phyloP scores from a whole-genome alignment of 148 eudicot genomes.

The Selenicereus undatus region DNA sequence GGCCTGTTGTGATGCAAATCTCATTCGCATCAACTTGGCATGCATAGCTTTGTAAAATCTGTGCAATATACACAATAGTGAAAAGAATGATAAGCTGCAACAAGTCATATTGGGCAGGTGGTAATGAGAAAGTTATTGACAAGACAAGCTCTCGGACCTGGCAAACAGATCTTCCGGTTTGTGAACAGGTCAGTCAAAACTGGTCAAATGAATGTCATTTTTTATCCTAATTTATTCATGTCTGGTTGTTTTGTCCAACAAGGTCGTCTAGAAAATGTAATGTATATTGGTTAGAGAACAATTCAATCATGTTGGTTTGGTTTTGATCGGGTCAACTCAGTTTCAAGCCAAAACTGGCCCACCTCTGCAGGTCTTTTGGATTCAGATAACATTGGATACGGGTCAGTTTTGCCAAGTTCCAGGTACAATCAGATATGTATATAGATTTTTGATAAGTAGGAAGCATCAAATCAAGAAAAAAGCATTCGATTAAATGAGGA shows the following conservation, averaged over 20 bases:
- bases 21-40: slow-evolving; percentile 65
- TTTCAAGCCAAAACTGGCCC: too few species aligned
- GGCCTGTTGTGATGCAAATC: slow-evolving; percentile 63
- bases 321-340: too few species aligned
- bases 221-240: neutral
- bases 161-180: neutral
- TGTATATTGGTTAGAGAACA: neutral
- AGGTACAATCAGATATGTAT: too few species aligned
- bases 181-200: neutral
- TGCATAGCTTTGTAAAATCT: slow-evolving; percentile 61
- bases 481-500: too few species aligned
- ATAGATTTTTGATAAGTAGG: too few species aligned
- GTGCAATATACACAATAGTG: neutral
- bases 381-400: too few species aligned
- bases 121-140: too few species aligned
- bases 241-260: neutral
- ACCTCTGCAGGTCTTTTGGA: too few species aligned
- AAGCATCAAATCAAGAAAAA: too few species aligned
- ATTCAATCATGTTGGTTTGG: neutral
- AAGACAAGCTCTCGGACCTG: neutral
- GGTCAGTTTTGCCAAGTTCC: too few species aligned
- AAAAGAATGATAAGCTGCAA: neutral
- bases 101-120: too few species aligned
- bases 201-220: neutral
- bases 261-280: neutral